Evolutionary conservation across 257 asterid species (phyloP).

Genomic region (Salvia hispanica): DNA sequence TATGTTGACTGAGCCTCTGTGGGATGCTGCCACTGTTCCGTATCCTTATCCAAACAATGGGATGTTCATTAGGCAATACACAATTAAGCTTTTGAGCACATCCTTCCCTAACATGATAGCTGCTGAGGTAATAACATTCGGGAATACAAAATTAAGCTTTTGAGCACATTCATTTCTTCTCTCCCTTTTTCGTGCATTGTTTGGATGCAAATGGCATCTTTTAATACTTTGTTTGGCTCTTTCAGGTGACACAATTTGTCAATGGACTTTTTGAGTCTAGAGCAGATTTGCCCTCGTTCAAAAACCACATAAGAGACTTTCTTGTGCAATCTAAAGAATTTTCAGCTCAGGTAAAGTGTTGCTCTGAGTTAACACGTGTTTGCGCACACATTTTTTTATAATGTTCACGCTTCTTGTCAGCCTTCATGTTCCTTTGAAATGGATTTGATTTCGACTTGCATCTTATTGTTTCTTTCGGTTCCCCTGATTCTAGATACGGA

Average conservation of each 20-base stretch:
- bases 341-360: slow-evolving; percentile 81
- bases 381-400: not conserved
- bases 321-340: slow-evolving; percentile 96
- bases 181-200: not conserved
- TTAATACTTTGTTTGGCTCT: slow-evolving; percentile 9
- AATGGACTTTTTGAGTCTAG: slow-evolving; percentile 81
- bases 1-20: slow-evolving; percentile 76
- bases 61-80: slow-evolving; percentile 75
- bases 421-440: not conserved
- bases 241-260: slow-evolving; percentile 88
- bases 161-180: too few species aligned
- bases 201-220: slow-evolving; percentile 4
- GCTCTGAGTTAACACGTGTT: not conserved
- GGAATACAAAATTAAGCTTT: too few species aligned
- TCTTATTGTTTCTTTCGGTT: too few species aligned
- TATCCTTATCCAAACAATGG: slow-evolving; percentile 75
- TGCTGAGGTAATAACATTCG: slow-evolving; percentile 55
- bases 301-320: slow-evolving; percentile 86
- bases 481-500: too few species aligned
- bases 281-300: slow-evolving; percentile 66
- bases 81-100: slow-evolving; percentile 80
- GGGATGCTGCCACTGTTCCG: slow-evolving; percentile 80
- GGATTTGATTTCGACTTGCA: not conserved
- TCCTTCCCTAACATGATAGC: slow-evolving; percentile 97
- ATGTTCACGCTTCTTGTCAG: not conserved